phyloP scores from a whole-genome alignment of 768 basidiomycete species.

The Lentinula sp. region DNA sequence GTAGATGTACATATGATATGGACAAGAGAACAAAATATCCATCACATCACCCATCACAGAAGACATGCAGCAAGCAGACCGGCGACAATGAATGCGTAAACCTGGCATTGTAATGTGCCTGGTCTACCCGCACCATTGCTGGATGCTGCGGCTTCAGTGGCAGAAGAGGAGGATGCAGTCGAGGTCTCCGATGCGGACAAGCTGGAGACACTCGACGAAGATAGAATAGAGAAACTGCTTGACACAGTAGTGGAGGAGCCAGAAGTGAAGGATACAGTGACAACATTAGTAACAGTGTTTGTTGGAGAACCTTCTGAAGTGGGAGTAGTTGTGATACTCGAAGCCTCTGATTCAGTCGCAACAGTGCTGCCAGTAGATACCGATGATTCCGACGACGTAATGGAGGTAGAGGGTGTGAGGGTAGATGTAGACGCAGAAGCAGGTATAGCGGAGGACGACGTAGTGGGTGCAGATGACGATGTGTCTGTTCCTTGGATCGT shows the following conservation, averaged over 20 bases:
- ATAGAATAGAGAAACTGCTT: neutral
- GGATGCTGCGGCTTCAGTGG: neutral
- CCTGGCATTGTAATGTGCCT: neutral
- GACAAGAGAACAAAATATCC: neutral
- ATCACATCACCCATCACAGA: neutral
- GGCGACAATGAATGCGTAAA: neutral
- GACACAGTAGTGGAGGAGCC: neutral
- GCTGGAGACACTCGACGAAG: neutral
- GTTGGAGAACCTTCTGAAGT: neutral
- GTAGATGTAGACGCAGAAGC: neutral
- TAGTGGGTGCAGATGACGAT: conserved; percentile 9
- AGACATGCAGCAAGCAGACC: neutral
- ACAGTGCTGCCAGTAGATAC: conserved; percentile 40
- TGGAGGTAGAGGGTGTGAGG: neutral
- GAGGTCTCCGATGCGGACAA: neutral
- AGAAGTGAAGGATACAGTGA: neutral
- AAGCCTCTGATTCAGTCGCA: conserved; percentile 1
- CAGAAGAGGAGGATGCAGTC: conserved; percentile 17
- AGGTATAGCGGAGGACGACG: neutral
- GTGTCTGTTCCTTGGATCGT: conserved; percentile 36
- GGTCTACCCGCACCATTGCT: neutral
- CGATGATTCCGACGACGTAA: conserved; percentile 32
- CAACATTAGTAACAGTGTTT: neutral
- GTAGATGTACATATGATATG: neutral
- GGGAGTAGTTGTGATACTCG: neutral